A percentile compares a stretch with the other conserved stretches of the same genome.
Conservation (phyloP, 2,329 filamentous ascomycete genomes). For the Aspergillus ibericus region DNA sequence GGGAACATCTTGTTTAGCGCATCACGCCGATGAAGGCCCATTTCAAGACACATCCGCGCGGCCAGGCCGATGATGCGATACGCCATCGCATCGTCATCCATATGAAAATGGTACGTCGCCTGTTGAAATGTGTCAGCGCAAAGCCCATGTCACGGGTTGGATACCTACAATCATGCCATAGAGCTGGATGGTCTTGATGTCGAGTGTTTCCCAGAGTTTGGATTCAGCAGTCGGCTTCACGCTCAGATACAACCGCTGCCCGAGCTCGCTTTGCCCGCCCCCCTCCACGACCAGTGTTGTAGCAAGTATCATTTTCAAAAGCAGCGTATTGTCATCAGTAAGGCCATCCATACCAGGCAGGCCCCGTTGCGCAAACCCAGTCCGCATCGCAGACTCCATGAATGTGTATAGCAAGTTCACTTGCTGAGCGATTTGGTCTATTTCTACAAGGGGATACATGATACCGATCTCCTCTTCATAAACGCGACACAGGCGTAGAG, state of each 20-base stretch:
- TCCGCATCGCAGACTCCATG: conserved; percentile 65
- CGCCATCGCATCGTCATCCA: conserved; percentile 79
- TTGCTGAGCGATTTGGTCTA: conserved; percentile 69
- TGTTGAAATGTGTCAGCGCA: conserved; percentile 29
- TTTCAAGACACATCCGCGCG: conserved; percentile 72
- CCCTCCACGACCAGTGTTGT: conserved; percentile 75
- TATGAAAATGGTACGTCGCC: conserved; percentile 79
- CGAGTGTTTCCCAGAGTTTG: conserved; percentile 57
- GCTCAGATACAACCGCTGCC: conserved; percentile 70
- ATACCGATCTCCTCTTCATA: conserved; percentile 89
- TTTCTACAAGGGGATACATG: conserved; percentile 85
- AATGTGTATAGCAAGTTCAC: conserved; percentile 69
- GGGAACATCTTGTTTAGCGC: conserved; percentile 67
- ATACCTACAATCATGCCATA: conserved; percentile 50
- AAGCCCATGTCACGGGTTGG: not conserved
- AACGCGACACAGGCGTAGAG: conserved; percentile 72
- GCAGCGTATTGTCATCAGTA: conserved; percentile 64
- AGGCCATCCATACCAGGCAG: conserved; percentile 60
- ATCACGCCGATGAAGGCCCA: conserved; percentile 79
- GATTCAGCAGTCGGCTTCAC: conserved; percentile 71
- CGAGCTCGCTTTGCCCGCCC: conserved; percentile 74
- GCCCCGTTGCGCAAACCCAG: conserved; percentile 57
- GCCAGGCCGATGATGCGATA: conserved; percentile 87
- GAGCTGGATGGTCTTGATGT: conserved; percentile 60
- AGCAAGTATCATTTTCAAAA: conserved; percentile 82